Percentiles rank a stretch among this genome's conserved stretches.
These are phyloP conservation scores for Fusarium poae DNA, from an alignment of 2,329 filamentous ascomycete species.

Conservation along the genomic window DNA sequence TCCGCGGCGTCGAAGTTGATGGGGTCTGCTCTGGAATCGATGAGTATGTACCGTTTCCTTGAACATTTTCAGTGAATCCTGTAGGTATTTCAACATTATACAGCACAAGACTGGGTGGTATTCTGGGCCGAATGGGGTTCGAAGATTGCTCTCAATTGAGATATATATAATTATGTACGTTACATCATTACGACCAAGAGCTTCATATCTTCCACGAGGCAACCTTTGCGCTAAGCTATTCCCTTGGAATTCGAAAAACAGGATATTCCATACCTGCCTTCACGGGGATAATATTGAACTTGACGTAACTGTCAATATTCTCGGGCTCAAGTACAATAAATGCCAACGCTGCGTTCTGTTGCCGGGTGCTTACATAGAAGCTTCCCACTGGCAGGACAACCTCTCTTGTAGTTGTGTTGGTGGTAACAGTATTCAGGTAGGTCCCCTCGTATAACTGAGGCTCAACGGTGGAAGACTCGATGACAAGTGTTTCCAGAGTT, in stretches of 20 bases:
- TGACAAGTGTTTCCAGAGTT: background rate
- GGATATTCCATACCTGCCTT: conserved; percentile 22
- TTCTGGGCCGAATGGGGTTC: rapidly evolving
- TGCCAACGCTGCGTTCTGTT: conserved; percentile 23
- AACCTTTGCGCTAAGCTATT: rapidly evolving
- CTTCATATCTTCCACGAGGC: no score
- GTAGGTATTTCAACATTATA: background rate
- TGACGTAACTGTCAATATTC: conserved; percentile 30
- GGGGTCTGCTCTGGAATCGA: background rate
- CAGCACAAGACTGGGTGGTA: background rate
- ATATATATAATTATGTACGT: no score
- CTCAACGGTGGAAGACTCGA: conserved; percentile 8
- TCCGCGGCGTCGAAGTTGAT: background rate
- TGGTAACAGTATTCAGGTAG: conserved; percentile 19
- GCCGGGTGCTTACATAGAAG: conserved; percentile 9
- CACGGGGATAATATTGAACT: conserved; percentile 21
- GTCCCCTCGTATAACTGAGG: conserved; percentile 18
- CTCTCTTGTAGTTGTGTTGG: conserved; percentile 10
- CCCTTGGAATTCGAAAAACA: conserved; percentile 6
- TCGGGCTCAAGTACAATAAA: conserved; percentile 23
- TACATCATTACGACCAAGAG: rapidly evolving
- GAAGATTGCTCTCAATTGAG: background rate
- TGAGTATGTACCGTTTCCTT: background rate
- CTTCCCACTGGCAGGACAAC: conserved; percentile 8
- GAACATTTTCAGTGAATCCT: background rate